phyloP scores from a whole-genome alignment of 2,329 filamentous ascomycete species.

The Alternaria metachromatica region DNA sequence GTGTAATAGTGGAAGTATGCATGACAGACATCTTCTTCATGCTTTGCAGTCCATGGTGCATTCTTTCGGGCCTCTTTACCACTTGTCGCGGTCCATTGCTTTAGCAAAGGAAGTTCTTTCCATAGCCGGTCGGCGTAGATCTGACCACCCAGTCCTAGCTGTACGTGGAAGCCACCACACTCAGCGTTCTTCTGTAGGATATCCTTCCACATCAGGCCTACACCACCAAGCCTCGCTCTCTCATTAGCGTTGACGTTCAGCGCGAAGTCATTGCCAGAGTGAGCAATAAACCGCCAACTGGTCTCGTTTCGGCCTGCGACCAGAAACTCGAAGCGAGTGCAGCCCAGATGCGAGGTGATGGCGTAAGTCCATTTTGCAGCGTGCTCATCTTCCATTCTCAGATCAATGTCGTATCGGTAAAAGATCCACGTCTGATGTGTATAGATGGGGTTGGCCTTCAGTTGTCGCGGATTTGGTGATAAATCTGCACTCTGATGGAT shows the following conservation, averaged over 20 bases:
- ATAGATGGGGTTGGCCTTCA: constrained; percentile 81
- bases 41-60: constrained; percentile 87
- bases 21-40: constrained; percentile 94
- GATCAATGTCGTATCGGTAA: constrained; percentile 89
- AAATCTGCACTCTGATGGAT: constrained; percentile 89
- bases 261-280: constrained; percentile 95
- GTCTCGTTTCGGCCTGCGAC: constrained; percentile 89
- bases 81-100: constrained; percentile 92
- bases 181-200: constrained; percentile 97
- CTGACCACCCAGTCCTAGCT: constrained; percentile 90
- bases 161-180: constrained; percentile 93
- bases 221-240: constrained; percentile 81
- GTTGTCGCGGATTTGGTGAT: constrained; percentile 88
- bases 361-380: constrained; percentile 95
- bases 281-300: constrained; percentile 94
- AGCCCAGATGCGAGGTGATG: constrained; percentile 94
- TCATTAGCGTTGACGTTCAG: constrained; percentile 87
- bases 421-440: constrained; percentile 95
- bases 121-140: constrained; percentile 95
- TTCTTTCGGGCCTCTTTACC: constrained; percentile 93
- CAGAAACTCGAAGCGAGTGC: constrained; percentile 97
- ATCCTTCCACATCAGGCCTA: constrained; percentile 99
- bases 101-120: constrained; percentile 92
- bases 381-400: constrained; percentile 82
- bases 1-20: constrained; percentile 99